These are phyloP conservation scores for Avena eriantha DNA, from an alignment of 176 grass and related monocot species.

Conservation along the genomic window DNA sequence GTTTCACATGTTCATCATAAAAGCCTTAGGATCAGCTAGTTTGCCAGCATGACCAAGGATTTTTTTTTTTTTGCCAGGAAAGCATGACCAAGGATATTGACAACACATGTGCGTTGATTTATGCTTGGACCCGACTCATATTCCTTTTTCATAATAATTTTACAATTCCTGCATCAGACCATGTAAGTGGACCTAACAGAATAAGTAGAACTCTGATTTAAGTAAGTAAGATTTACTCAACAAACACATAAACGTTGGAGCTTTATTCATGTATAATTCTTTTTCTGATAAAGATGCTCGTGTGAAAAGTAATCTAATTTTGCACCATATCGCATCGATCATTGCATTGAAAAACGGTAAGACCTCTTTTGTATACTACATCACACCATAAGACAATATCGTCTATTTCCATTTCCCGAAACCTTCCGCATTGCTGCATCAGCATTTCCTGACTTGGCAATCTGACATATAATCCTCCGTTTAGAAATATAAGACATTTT, in stretches of 20 bases:
- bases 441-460: conserved; percentile 64
- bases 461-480: too few species aligned
- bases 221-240: background rate
- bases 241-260: too few species aligned
- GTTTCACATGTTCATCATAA: conserved; percentile 43
- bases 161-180: conserved; percentile 52
- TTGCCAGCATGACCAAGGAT: conserved; percentile 68
- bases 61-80: too few species aligned
- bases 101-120: conserved; percentile 68
- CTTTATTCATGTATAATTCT: too few species aligned
- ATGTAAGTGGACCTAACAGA: background rate
- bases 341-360: conserved; percentile 58
- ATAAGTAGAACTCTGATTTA: too few species aligned
- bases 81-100: conserved; percentile 65
- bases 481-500: too few species aligned
- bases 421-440: conserved; percentile 57
- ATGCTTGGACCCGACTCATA: conserved; percentile 57
- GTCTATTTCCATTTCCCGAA: conserved; percentile 63
- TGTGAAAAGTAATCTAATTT: too few species aligned
- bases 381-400: conserved; percentile 76
- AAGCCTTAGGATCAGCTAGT: conserved; percentile 62
- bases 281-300: too few species aligned
- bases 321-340: conserved; percentile 44
- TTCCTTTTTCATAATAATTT: conserved; percentile 48
- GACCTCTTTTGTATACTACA: conserved; percentile 58